Evolutionary conservation across 73 alveolate species (phyloP), one percentile per base, ranked within the genome.

Genomic region (Stentor coeruleus): DNA sequence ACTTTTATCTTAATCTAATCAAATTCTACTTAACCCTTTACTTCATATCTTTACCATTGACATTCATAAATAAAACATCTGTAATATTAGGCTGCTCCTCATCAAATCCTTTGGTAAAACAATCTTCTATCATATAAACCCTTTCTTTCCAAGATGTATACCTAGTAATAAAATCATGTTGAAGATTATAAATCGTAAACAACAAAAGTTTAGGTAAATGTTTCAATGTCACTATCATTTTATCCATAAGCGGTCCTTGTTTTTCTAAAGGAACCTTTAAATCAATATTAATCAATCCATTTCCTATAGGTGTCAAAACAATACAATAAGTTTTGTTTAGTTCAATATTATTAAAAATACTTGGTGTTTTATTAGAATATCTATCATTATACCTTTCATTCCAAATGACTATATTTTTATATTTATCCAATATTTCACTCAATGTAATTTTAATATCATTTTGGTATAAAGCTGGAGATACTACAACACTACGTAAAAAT

Each of bases 301-400:
- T 20, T 11, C 20, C 20, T 6, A 11, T 20, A 49, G 66, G 66
- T 11, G 20, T 6, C 20, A 49, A 20, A 11, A 49, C 6, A 49
- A 49, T 11, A 49, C 6, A 6, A 49, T 49, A 11, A 49, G 66
- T 20, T 49, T 20, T 49, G 6, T 11, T 11, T 11, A 49, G 20
- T 20, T 6, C 6, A 20, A 20, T 20, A 11, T 49, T 49, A 28
- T 66, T 40, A 20, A 66, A 15, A 1, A 66, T 28, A 66, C 15
- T 33, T 66, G 79, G 79, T 1, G 33, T 2, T 33, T 66, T 66
- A 14, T 37, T 40, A 26, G 79, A 20, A 2, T 26, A 66, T 33
- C n/a, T 20, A 40, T 66, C 79, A 33, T 66, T 66, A 11, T 20
- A 20, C 33, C 79, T 66, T 66, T 66, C 40, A 40, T 66, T 66